Evolutionary conservation across 768 basidiomycete species (phyloP).

Genomic region (Austroboletus festivus): DNA sequence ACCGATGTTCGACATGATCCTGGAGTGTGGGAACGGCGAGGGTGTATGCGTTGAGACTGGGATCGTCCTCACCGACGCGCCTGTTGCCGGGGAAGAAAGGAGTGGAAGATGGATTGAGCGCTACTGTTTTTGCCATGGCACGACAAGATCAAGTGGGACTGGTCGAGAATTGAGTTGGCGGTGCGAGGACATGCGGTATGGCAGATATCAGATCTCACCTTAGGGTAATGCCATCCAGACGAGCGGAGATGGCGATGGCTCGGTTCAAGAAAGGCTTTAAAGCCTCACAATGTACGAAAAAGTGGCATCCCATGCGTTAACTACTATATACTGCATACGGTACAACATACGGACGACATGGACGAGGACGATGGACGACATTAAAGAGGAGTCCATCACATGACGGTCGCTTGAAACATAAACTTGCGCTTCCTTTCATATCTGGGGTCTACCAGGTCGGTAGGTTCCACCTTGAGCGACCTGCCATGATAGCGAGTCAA

Average conservation of each 20-base stretch:
- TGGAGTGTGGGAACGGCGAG: conserved; percentile 47
- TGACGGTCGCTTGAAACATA: conserved; percentile 17
- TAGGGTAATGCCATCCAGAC: conserved; percentile 31
- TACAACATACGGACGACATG: background rate
- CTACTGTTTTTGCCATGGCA: conserved; percentile 71
- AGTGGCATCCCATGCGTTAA: too few species aligned
- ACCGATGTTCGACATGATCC: conserved; percentile 57
- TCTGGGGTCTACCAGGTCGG: conserved; percentile 21
- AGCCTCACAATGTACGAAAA: conserved; percentile 26
- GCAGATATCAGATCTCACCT: conserved; percentile 22
- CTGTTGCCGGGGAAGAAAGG: conserved; percentile 76
- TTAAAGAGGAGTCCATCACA: conserved; percentile 13
- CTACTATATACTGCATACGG: too few species aligned
- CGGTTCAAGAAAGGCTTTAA: too few species aligned
- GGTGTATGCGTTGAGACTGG: conserved; percentile 36
- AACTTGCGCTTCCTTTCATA: conserved; percentile 1
- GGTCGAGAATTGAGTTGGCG: conserved; percentile 3
- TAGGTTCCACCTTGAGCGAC: conserved; percentile 25
- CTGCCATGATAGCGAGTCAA: conserved; percentile 16
- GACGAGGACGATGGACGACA: background rate
- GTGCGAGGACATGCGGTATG: background rate
- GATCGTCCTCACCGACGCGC: conserved; percentile 57
- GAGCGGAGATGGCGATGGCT: too few species aligned
- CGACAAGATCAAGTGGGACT: conserved; percentile 24
- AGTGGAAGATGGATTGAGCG: conserved; percentile 77